Base-by-base conservation (phyloP, 2,329 filamentous ascomycete genomes). In the Cryphonectria radicalis region DNA sequence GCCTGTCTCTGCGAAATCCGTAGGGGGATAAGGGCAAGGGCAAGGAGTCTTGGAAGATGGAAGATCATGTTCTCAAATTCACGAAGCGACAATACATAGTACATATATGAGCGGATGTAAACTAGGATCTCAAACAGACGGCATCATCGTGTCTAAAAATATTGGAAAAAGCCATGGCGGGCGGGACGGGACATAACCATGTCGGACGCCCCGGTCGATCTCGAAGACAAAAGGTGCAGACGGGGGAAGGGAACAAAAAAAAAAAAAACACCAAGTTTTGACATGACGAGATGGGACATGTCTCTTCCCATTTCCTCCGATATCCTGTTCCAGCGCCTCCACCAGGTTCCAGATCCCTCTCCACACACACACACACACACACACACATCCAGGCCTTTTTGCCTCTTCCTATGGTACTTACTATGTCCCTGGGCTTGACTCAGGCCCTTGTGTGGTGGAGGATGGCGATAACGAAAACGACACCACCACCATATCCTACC, bases 301-400 rank as follows among this genome's bases (percentile, higher is more conserved):
- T 11, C 59, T 62, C 46, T 32, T 35, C 59, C 59, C 40, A 40
- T 37, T n/a, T 62, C 59, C 59, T 62, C 59, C 59, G 59, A 62
- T 40, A 14, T 11, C 4, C 59, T 62, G 46, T 50, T 32, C 55
- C 25, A 5, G 25, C 25, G 14, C 59, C 22, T 62, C 59, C 32
- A 62, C 19, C 59, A 14, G 17, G 46, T 22, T 22, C 59, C 59
- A 40, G 35, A 32, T 62, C 32, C 59, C 46, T 37, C 46, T 19
- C 43, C 14, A 8, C 43, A 22, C 46, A 50, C 46, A 50, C 46
- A 50, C 46, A 50, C 46, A 43, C 40, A 42, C 40, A 42, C 42
- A 43, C 13, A 43, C 13, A 43, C 46, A 50, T 50, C 22, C 46
- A 50, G 46, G n/a, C 22, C 46, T n/a, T 19, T 46, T 2, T 42